Percentiles rank a stretch among this genome's conserved stretches.
Evolutionary conservation across 2,329 filamentous ascomycete species (phyloP).

Genomic region (Ophiocordyceps polyrhachis-furcata): DNA sequence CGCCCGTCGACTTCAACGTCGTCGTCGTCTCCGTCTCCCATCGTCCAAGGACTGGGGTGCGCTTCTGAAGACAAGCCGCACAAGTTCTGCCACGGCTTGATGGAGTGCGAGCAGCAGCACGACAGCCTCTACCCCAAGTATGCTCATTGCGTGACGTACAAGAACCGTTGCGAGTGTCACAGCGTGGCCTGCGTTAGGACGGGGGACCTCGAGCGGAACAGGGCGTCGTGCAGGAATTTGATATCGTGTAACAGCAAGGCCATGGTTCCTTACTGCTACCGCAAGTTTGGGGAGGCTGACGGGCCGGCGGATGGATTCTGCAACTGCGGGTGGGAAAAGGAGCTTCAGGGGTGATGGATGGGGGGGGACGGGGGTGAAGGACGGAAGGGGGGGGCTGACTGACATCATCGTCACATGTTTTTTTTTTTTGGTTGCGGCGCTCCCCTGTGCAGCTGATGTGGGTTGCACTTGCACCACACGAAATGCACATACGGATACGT

Average conservation of each 20-base stretch:
- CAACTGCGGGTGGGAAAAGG: not conserved
- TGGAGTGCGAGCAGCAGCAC: conserved; percentile 1
- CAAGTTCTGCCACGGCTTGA: not conserved
- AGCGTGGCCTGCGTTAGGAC: conserved; percentile 1
- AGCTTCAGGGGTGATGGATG: not conserved
- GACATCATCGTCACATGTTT: not conserved
- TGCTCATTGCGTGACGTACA: conserved; percentile 3
- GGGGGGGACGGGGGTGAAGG: not conserved
- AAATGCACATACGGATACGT: too few species aligned
- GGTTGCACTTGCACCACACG: too few species aligned
- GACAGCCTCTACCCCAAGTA: conserved; percentile 3
- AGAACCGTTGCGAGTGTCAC: conserved; percentile 3
- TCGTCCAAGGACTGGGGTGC: conserved; percentile 1
- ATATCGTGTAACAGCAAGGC: conserved; percentile 1
- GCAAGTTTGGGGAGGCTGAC: not conserved
- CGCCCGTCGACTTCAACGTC: too few species aligned
- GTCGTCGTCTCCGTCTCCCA: too few species aligned
- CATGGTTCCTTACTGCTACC: not conserved
- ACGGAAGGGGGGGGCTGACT: not conserved
- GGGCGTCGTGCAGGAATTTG: conserved; percentile 1
- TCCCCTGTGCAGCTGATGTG: not conserved
- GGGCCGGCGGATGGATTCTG: conserved; percentile 3
- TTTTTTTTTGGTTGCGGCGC: too few species aligned
- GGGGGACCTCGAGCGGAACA: conserved; percentile 1
- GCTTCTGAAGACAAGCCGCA: conserved; percentile 1